Conservation (phyloP, 2,329 filamentous ascomycete genomes). For the Purpureocillium lavendulum region DNA sequence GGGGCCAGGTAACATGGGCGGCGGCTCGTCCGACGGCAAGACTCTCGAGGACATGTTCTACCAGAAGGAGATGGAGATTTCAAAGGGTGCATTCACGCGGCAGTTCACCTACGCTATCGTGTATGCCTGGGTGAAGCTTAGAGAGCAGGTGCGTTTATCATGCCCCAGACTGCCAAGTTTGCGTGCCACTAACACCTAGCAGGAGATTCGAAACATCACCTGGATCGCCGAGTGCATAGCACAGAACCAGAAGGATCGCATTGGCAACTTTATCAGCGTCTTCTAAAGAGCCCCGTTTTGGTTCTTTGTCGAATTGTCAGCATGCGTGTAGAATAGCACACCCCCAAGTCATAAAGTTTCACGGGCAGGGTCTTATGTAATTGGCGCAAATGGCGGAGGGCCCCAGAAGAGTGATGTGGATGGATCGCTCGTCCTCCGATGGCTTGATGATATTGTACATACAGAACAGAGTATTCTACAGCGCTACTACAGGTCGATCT, state of each 20-base stretch:
- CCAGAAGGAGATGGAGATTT: constrained; percentile 98
- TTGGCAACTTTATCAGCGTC: constrained; percentile 97
- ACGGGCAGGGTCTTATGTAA: constrained; percentile 18
- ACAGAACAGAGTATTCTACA: constrained; percentile 34
- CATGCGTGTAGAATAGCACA: constrained; percentile 35
- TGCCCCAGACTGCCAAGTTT: no score
- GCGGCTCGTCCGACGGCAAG: constrained; percentile 70
- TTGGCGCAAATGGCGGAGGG: constrained; percentile 21
- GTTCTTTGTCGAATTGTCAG: constrained; percentile 12
- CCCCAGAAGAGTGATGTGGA: constrained; percentile 8
- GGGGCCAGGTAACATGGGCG: constrained; percentile 76
- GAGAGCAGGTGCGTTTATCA: constrained; percentile 71
- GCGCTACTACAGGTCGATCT: constrained; percentile 50
- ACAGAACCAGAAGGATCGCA: constrained; percentile 98
- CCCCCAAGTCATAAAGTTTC: constrained; percentile 25
- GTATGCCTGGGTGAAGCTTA: constrained; percentile 94
- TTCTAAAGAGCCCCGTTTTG: constrained; percentile 51
- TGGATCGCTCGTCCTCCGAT: constrained; percentile 15
- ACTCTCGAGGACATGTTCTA: constrained; percentile 98
- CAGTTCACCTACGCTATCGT: constrained; percentile 95
- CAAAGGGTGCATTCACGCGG: constrained; percentile 87
- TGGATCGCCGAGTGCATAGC: constrained; percentile 99
- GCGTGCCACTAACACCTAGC: constrained; percentile 18
- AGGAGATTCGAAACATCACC: constrained; percentile 99
- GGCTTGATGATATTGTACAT: constrained; percentile 40